Evolutionary conservation across 805 yeast species (phyloP), one percentile per base, ranked within the genome.

Genomic region (Wickerhamiella australiensis): DNA sequence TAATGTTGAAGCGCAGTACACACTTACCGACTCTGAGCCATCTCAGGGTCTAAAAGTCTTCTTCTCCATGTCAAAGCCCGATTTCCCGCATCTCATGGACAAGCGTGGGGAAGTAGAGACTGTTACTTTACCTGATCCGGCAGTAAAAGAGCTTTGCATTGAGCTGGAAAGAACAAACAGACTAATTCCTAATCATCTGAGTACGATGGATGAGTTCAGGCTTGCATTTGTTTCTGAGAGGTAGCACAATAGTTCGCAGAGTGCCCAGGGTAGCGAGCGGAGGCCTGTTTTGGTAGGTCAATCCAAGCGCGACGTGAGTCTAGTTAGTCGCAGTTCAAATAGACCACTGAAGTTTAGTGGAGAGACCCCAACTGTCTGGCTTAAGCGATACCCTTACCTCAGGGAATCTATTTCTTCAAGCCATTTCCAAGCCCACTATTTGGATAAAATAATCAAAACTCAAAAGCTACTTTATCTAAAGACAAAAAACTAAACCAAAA

Each of bases 41-140:
- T 44, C 47, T 22, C 46, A 49, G 1, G 69, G 75, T 1, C 55
- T 76, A 49, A 78, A 78, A 57, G 60, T 77, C 0, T 62, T 74
- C 52, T 78, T 68, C 53, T 63, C 73, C 0, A 56, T 60, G 1
- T 67, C 69, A 26, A n/a, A 45, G 0, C 50, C 36, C 0, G 56
- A 59, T 5, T 63, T 70, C 20, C 57, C 56, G 1, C 54, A 53
- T 11, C 63, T 68, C 29, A 47, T 62, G 23, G 42, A 50, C 22
- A 60, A 59, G 6, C 57, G 71, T 33, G 67, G 68, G 1, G 72
- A 75, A 21, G 65, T 72, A 20, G 77, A 74, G 47, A 58, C 52
- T 3, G 58, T 73, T 2, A 60, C 55, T 17, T 47, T 68, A 13
- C 72, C 74, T 0, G 49, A 42, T 1, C 46, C 49, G 3, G 70